Evolutionary conservation across 1,284 basidiomycete genomes (phyloP).

Genomic region (Singerocomus inundabilis): DNA sequence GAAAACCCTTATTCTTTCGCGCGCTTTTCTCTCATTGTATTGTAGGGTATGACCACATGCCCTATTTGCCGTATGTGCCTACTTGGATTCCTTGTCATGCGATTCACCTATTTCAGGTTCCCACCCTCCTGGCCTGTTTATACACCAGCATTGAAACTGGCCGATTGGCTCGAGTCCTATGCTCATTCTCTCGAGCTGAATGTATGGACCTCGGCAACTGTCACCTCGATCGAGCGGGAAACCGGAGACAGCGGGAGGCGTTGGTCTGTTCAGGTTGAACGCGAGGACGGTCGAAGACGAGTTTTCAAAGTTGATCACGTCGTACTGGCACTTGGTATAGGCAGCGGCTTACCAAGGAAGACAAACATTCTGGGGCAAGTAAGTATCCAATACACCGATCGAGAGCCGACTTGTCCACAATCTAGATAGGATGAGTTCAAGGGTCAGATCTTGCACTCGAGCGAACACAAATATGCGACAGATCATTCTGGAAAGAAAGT

Average conservation of each 20-base stretch:
- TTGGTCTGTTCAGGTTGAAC: conserved; percentile 42
- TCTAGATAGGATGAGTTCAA: conserved; percentile 46
- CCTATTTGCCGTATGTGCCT: conserved; percentile 35
- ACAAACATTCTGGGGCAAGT: conserved; percentile 39
- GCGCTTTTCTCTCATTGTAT: not conserved
- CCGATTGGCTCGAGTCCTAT: conserved; percentile 50
- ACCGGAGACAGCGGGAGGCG: conserved; percentile 29
- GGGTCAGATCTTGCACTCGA: conserved; percentile 58
- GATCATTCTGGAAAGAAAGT: conserved; percentile 59
- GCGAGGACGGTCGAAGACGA: conserved; percentile 32
- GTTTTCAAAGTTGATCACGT: conserved; percentile 38
- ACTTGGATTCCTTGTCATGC: not conserved
- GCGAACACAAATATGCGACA: conserved; percentile 44
- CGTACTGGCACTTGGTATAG: conserved; percentile 45
- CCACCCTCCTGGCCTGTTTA: conserved; percentile 42
- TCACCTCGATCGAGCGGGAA: conserved; percentile 34
- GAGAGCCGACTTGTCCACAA: conserved; percentile 15
- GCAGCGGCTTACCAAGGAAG: conserved; percentile 35
- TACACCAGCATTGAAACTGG: conserved; percentile 42
- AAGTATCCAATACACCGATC: not conserved
- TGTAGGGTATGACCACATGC: conserved; percentile 35
- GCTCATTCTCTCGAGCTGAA: conserved; percentile 45
- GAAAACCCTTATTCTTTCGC: conserved; percentile 16
- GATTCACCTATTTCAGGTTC: conserved; percentile 22
- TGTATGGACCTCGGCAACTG: conserved; percentile 42